These are phyloP conservation scores for Penicillium sp. DNA, from an alignment of 2,329 filamentous ascomycete species.

Conservation along the genomic window DNA sequence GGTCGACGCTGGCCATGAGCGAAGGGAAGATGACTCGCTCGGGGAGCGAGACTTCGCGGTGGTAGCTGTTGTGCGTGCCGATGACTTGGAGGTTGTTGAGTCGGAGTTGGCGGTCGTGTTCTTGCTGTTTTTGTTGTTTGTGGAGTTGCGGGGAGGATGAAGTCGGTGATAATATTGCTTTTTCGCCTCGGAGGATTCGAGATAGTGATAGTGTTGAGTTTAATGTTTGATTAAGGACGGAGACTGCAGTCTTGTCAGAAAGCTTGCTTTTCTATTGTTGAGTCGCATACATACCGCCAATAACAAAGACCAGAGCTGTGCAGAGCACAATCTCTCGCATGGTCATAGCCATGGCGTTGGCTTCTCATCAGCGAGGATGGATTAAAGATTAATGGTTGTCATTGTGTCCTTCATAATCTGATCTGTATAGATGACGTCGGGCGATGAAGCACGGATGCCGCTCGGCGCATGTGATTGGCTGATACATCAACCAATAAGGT, in stretches of 20 bases:
- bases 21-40: conserved; percentile 10
- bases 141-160: background rate
- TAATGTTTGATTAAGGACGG: conserved; percentile 12
- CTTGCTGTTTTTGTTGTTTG: conserved; percentile 2
- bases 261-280: background rate
- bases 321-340: conserved; percentile 14
- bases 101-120: conserved; percentile 7
- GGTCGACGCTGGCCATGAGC: conserved; percentile 12
- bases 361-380: background rate
- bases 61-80: conserved; percentile 15
- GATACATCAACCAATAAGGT: background rate
- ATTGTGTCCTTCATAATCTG: too few species aligned
- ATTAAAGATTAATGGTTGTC: background rate
- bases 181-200: background rate
- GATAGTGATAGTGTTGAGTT: conserved; percentile 5
- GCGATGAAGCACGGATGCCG: background rate
- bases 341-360: conserved; percentile 10
- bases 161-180: background rate
- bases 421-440: background rate
- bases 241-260: conserved; percentile 4
- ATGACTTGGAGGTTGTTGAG: conserved; percentile 14
- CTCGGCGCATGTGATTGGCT: background rate
- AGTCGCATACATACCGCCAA: conserved; percentile 7
- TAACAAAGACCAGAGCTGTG: conserved; percentile 13
- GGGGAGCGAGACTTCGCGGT: conserved; percentile 12